Evolutionary conservation across 257 asterid species (phyloP), one percentile per base, ranked within the genome.

Genomic region (Nicotiana paniculata): DNA sequence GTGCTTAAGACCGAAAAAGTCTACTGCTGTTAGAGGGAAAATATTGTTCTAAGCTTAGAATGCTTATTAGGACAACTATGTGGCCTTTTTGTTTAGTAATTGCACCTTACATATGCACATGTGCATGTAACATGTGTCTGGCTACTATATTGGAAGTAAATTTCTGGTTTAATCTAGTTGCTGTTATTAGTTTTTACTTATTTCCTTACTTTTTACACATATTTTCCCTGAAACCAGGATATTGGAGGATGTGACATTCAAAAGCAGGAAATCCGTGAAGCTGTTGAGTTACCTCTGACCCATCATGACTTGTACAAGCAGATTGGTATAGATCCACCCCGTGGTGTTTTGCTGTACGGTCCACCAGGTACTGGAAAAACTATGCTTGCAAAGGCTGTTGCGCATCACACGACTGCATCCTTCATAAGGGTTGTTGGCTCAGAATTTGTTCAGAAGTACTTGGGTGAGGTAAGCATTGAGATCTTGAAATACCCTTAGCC

Each of bases 311-410:
- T 93, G 82, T 93, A 93, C 91, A 89, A 90, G 82, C 97, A 91
- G 83, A 93, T 93, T 77, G 97, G 96, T 79, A 93, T 93, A 64
- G 97, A 93, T 81, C 94, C 95, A 64, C 97, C 97, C n/a, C 97
- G 97, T 81, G 97, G 97, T 68, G 97, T 93, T 58, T 90, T 93
- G 85, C 94, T 93, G 67, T 93, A 93, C 81, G 97, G 97, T 63
- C 97, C 97, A 1, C 97, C 97, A 65, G 97, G 97, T 62, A 93
- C 97, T 55, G 95, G 97, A 55, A 93, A 91, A 87, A 93, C 97
- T 24, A 93, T 93, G 97, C 97, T 91, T 77, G 97, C 97, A 0
- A 93, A 93, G 87, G 97, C 97, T 80, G 96, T 93, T 78, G 96
- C 95, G 8, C 89, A 90, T 85, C 96, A 91, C 84, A 93, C 96